Evolutionary conservation across 371 early-diverging fungal species (phyloP).

Genomic region (Polyrhizophydium stewartii): DNA sequence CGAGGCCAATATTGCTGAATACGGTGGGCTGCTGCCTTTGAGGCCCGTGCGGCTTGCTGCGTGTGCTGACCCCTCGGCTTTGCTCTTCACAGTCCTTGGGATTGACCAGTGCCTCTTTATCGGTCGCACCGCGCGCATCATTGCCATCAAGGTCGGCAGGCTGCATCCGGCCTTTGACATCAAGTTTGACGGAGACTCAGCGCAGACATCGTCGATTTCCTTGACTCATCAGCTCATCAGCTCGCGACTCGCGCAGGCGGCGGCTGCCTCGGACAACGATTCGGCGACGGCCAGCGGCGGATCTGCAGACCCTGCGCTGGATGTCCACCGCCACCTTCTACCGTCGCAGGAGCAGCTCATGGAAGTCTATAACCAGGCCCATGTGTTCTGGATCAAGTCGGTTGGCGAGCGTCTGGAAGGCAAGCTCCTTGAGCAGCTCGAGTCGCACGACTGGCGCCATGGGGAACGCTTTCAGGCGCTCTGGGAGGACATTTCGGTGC

Average conservation of each 20-base stretch:
- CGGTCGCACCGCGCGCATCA: slow-evolving; percentile 2
- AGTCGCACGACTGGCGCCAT: slow-evolving; percentile 1
- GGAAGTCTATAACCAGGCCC: slow-evolving; percentile 6
- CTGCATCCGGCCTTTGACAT: background rate
- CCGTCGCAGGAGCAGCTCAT: background rate
- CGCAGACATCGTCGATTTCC: background rate
- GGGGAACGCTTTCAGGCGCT: background rate
- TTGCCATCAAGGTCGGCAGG: background rate
- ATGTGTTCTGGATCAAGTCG: background rate
- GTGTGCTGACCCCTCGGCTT: background rate
- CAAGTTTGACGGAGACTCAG: background rate
- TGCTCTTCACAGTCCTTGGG: background rate
- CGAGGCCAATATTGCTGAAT: background rate
- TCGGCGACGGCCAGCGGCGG: background rate
- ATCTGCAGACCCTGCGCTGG: no score
- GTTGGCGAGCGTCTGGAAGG: background rate
- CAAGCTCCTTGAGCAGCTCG: background rate
- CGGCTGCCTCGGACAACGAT: background rate
- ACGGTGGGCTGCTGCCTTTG: background rate
- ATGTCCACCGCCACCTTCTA: background rate
- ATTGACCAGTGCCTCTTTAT: slow-evolving; percentile 4
- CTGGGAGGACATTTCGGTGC: background rate
- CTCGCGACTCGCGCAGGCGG: background rate
- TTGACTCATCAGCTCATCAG: no score
- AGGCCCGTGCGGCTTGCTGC: background rate